Percentiles rank a stretch among this genome's conserved stretches.
Conservation (phyloP, 805 yeast genomes). For the Kockiozyma suomiensis region DNA sequence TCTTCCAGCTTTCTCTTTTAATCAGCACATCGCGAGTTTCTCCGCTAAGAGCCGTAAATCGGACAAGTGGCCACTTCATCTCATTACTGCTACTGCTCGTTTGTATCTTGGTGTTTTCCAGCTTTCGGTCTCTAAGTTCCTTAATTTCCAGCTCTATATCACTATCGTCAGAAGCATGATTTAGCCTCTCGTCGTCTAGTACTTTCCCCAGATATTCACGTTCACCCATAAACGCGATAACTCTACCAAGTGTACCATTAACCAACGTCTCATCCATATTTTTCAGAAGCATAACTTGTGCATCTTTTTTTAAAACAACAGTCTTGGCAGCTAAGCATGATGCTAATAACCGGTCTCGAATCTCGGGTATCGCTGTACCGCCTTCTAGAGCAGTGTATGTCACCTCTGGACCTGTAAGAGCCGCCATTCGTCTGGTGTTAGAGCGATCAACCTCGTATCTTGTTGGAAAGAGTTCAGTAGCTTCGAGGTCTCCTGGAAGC, state of each 20-base stretch:
- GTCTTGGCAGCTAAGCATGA: slow-evolving; percentile 70
- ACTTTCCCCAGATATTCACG: slow-evolving; percentile 36
- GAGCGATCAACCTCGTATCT: slow-evolving; percentile 82
- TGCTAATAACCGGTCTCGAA: slow-evolving; percentile 50
- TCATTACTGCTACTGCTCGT: background rate
- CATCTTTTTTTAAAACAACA: slow-evolving; percentile 72
- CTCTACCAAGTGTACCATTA: slow-evolving; percentile 87
- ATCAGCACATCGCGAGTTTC: slow-evolving; percentile 73
- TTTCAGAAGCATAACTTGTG: slow-evolving; percentile 93
- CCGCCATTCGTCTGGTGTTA: slow-evolving; percentile 55
- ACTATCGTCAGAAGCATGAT: no score
- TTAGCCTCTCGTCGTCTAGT: slow-evolving; percentile 30
- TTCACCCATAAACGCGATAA: slow-evolving; percentile 55
- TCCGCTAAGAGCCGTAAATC: slow-evolving; percentile 72
- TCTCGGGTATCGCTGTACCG: slow-evolving; percentile 37
- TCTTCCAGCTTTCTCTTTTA: slow-evolving; percentile 78
- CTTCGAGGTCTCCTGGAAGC: slow-evolving; percentile 75
- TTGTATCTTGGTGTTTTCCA: background rate
- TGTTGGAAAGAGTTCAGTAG: slow-evolving; percentile 89
- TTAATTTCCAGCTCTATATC: slow-evolving; percentile 33
- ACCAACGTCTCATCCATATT: slow-evolving; percentile 77
- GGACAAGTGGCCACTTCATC: slow-evolving; percentile 66
- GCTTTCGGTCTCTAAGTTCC: slow-evolving; percentile 3
- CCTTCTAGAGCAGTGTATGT: slow-evolving; percentile 53
- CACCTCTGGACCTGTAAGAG: slow-evolving; percentile 52